Evolutionary conservation across 1,284 basidiomycete genomes (phyloP), one percentile per base, ranked within the genome.

Genomic region (Melampsora larici-populina): DNA sequence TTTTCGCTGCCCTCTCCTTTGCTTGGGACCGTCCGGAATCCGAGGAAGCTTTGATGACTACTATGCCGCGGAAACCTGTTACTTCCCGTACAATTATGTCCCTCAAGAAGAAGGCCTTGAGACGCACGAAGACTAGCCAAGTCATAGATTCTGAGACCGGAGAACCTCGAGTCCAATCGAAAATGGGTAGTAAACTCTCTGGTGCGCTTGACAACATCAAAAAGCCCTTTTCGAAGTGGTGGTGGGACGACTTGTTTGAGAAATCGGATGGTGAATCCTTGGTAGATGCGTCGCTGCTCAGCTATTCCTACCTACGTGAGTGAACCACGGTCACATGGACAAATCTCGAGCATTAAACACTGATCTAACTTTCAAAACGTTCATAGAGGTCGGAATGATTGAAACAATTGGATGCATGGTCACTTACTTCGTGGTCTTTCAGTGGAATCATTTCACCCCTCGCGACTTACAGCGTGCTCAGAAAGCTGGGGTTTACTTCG

Each of bases 21-120:
- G 89, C 89, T 0, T 90, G 89, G 89, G 89, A 90, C 81, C 86
- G 88, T 80, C 88, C 89, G 0, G 89, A 90, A 82, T 88, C 88
- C 0, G 82, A 84, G 67, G 89, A 90, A 79, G 88, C 88, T 21
- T 82, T 90, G 36, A 90, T 90, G 89, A 87, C 88, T 33, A 86
- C 89, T 85, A 84, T 83, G 43, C 89, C 89, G 15, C 87, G 89
- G n/a, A 89, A 89, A 82, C 89, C 89, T 76, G 70, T 90, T 29
- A 90, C 86, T 79, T 86, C 88, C 11, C 84, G 84, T 13, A 88
- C 89, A 1, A 88, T 90, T 78, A 82, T 86, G 65, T 84, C 86
- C 0, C 84, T 87, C 62, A 90, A 90, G 82, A 86, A 85, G 80
- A 86, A 87, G 13, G 89, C 89, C 0, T 84, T 90, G 2, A 86